These are phyloP conservation scores for Drosera capensis DNA, from an alignment of 148 eudicot genomes.

Conservation along the genomic window DNA sequence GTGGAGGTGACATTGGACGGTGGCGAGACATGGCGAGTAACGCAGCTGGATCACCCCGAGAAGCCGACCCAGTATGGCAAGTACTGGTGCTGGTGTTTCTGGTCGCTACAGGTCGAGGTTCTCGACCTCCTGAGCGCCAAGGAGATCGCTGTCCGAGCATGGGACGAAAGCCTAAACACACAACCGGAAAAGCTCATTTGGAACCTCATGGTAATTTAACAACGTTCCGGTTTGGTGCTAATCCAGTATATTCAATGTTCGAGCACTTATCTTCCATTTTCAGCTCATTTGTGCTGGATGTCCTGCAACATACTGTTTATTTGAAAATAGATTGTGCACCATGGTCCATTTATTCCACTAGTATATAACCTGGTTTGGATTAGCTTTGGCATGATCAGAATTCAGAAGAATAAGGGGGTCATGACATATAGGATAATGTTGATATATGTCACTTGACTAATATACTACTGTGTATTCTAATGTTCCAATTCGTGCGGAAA, in stretches of 20 bases:
- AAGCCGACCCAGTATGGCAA: conserved; percentile 67
- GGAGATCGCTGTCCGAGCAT: conserved; percentile 83
- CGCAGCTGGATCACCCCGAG: conserved; percentile 50
- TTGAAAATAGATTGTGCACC: no score
- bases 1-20: conserved; percentile 88
- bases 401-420: no score
- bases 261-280: no score
- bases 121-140: conserved; percentile 62
- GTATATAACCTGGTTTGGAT: no score
- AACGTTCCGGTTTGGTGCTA: not conserved
- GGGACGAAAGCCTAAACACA: conserved; percentile 79
- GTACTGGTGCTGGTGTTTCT: conserved; percentile 98
- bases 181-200: conserved; percentile 93
- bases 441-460: no score
- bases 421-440: no score
- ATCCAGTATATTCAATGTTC: not conserved
- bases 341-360: no score
- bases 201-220: conserved; percentile 68
- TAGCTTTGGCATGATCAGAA: no score
- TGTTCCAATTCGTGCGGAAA: no score
- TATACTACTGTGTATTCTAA: no score
- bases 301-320: no score
- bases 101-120: conserved; percentile 84
- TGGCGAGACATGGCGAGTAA: conserved; percentile 68
- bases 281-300: no score